Percentiles rank a stretch among this genome's conserved stretches.
These are phyloP conservation scores for Nicotiana benthamiana DNA, from an alignment of 257 asterid species.

Conservation along the genomic window DNA sequence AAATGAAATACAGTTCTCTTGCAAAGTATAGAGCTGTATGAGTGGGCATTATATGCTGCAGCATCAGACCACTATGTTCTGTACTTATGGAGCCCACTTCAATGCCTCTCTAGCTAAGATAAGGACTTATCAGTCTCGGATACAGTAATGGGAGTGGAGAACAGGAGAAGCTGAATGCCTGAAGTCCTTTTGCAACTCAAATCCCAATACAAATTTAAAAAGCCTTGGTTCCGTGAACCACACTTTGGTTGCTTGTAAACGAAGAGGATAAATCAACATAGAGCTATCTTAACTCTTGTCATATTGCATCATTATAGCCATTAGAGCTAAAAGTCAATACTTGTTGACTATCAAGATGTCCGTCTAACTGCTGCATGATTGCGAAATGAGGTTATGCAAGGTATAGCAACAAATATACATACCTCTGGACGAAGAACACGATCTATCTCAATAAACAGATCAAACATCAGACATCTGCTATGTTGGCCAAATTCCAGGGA, in stretches of 20 bases:
- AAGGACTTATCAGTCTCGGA: not conserved
- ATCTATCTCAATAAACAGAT: constrained; percentile 76
- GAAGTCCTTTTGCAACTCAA: not conserved
- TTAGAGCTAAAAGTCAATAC: not conserved
- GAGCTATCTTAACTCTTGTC: not conserved
- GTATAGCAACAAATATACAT: constrained; percentile 3
- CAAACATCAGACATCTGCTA: constrained; percentile 69
- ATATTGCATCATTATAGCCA: not conserved
- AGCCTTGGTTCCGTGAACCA: not conserved
- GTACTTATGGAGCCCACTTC: not conserved
- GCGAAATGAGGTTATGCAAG: not conserved
- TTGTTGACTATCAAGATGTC: not conserved
- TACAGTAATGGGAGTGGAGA: not conserved
- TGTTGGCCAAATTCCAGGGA: constrained; percentile 73
- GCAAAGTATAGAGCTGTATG: not conserved
- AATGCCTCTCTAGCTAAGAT: not conserved
- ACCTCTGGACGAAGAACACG: constrained; percentile 99
- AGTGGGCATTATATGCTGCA: not conserved
- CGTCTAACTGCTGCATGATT: not conserved
- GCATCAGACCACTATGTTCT: not conserved
- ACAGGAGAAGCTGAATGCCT: not conserved
- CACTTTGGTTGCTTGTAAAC: not conserved
- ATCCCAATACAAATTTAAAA: not conserved
- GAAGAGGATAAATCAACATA: not conserved
- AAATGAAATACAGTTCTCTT: not conserved